These are phyloP conservation scores for Grammothele lineata DNA, from an alignment of 768 basidiomycete species.

Conservation along the genomic window DNA sequence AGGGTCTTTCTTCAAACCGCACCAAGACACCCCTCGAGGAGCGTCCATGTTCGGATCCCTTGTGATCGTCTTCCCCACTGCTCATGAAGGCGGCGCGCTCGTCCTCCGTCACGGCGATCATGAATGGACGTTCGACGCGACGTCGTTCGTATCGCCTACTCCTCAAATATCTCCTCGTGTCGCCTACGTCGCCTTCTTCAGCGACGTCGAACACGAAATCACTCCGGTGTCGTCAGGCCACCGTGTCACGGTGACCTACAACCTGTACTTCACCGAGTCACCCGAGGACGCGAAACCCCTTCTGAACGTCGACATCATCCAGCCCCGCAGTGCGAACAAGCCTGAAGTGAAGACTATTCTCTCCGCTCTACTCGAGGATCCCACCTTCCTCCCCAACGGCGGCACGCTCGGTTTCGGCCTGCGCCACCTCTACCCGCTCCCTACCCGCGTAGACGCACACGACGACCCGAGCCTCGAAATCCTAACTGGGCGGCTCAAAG, in stretches of 20 bases:
- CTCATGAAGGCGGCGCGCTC: conserved; percentile 42
- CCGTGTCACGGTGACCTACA: conserved; percentile 43
- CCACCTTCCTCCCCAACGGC: conserved; percentile 34
- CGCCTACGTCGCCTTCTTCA: conserved; percentile 39
- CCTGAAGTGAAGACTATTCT: conserved; percentile 13
- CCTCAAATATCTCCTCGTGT: conserved; percentile 7
- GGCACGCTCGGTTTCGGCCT: conserved; percentile 39
- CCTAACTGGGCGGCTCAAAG: conserved; percentile 4
- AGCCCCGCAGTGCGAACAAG: background rate
- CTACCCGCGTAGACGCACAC: background rate
- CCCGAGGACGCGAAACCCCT: background rate
- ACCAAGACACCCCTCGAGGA: conserved; percentile 43
- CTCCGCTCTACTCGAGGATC: conserved; percentile 27
- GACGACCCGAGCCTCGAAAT: background rate
- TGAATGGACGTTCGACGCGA: conserved; percentile 37
- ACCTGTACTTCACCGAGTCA: conserved; percentile 26
- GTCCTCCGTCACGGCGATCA: conserved; percentile 22
- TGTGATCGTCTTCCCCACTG: conserved; percentile 46
- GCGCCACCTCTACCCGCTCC: conserved; percentile 31
- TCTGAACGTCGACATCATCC: background rate
- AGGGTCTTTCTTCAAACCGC: conserved; percentile 46
- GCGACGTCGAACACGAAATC: conserved; percentile 45
- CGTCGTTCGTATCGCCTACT: conserved; percentile 16
- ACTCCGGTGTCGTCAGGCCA: conserved; percentile 36
- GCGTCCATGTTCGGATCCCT: conserved; percentile 49